These are phyloP conservation scores for Schoenoplectus triqueter DNA, from an alignment of 202 grass and related monocot genomes.

Conservation along the genomic window DNA sequence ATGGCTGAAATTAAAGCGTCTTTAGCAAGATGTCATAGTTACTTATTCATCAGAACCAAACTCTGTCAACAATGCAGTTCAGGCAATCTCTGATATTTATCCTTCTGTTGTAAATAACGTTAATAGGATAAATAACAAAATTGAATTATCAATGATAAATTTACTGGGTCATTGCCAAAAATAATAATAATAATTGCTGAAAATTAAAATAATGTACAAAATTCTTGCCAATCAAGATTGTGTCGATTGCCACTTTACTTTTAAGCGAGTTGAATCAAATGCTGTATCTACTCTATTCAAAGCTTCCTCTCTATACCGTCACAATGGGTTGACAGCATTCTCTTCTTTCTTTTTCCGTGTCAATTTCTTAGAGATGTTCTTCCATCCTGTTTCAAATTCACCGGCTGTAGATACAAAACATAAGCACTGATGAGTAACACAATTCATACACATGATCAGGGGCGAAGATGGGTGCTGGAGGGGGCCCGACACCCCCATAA, in stretches of 20 bases:
- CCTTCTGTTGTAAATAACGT: not conserved
- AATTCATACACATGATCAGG: not conserved
- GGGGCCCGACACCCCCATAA: too few relatives aligned
- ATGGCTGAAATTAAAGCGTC: too few relatives aligned
- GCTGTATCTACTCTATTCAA: constrained; percentile 52
- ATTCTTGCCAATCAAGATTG: constrained; percentile 39
- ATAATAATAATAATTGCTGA: not conserved
- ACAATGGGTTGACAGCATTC: constrained; percentile 41
- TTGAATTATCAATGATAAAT: constrained; percentile 15
- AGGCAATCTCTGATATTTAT: not conserved
- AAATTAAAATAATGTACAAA: not conserved
- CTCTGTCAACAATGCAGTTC: not conserved
- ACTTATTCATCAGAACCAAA: not conserved
- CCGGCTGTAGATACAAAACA: constrained; percentile 49
- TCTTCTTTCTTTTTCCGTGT: constrained; percentile 57
- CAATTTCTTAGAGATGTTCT: constrained; percentile 67
- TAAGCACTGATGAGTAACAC: constrained; percentile 21
- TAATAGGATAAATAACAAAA: not conserved
- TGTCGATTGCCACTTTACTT: constrained; percentile 57
- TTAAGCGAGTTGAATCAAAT: constrained; percentile 56
- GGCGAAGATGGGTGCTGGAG: too few relatives aligned
- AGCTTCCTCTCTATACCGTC: constrained; percentile 64
- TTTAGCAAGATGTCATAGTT: too few relatives aligned
- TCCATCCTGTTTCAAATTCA: constrained; percentile 81
- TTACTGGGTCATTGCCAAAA: constrained; percentile 1